These are phyloP conservation scores for Pouteria campechiana DNA, from an alignment of 179 eudicot genomes.

Conservation along the genomic window DNA sequence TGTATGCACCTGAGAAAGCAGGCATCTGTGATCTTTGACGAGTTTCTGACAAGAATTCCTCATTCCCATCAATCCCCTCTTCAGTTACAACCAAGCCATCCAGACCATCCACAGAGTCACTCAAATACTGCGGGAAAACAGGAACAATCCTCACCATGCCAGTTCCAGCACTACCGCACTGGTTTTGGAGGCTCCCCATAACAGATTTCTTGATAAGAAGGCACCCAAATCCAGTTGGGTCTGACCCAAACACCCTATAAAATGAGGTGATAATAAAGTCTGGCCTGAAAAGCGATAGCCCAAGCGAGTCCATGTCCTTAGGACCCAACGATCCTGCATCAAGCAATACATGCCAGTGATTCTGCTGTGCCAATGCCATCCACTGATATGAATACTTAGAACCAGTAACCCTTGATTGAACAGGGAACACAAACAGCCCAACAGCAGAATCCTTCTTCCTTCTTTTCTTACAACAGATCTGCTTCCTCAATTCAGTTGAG, in stretches of 20 bases:
- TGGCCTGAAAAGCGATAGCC: conserved; percentile 66
- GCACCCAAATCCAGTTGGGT: conserved; percentile 90
- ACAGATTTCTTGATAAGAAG: conserved; percentile 78
- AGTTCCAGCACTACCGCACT: conserved; percentile 35
- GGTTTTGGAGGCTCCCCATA: conserved; percentile 35
- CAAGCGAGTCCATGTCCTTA: conserved; percentile 84
- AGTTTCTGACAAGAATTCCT: conserved; percentile 14
- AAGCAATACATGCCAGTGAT: conserved; percentile 92
- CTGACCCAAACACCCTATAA: conserved; percentile 86
- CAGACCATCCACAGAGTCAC: conserved; percentile 40
- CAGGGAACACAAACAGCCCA: conserved; percentile 79
- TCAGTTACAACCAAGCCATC: conserved; percentile 26
- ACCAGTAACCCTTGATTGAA: conserved; percentile 80
- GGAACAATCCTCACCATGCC: conserved; percentile 58
- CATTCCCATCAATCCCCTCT: conserved; percentile 20
- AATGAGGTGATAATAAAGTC: conserved; percentile 81
- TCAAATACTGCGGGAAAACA: conserved; percentile 34
- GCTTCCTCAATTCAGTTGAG: conserved; percentile 46
- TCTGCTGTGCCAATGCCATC: conserved; percentile 83
- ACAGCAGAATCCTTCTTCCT: conserved; percentile 29
- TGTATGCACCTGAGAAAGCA: conserved; percentile 94
- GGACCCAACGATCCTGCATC: conserved; percentile 91
- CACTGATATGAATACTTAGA: conserved; percentile 88
- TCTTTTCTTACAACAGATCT: conserved; percentile 35
- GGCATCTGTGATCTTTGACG: conserved; percentile 64